A percentile compares a stretch with the other conserved stretches of the same genome.
These are phyloP conservation scores for Graphilbum ipis-grandicollis DNA, from an alignment of 2,329 filamentous ascomycete species.

Conservation along the genomic window DNA sequence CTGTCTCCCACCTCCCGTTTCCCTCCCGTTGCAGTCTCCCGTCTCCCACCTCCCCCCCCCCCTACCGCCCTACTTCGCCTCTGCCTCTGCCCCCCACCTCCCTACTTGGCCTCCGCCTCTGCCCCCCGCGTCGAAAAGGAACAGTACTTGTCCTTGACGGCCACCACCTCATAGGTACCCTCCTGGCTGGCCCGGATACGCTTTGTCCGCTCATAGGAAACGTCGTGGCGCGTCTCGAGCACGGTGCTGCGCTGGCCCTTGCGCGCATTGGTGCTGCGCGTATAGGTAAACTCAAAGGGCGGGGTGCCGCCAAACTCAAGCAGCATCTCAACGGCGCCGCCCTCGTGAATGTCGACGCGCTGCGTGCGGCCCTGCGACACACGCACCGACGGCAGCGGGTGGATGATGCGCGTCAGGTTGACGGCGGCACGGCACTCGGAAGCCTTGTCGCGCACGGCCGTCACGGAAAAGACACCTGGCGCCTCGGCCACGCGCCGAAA, in stretches of 20 bases:
- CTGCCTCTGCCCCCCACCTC: slow-evolving; percentile 16
- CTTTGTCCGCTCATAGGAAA: slow-evolving; percentile 67
- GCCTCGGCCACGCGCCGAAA: slow-evolving; percentile 90
- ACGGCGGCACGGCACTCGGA: slow-evolving; percentile 73
- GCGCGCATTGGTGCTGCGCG: slow-evolving; percentile 65
- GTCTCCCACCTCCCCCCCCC: neutral
- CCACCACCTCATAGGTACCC: slow-evolving; percentile 92
- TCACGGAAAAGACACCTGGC: slow-evolving; percentile 77
- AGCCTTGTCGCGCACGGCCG: slow-evolving; percentile 69
- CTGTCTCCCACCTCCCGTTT: neutral
- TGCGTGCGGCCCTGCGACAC: slow-evolving; percentile 71
- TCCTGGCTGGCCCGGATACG: slow-evolving; percentile 75
- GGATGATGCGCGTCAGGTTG: slow-evolving; percentile 66
- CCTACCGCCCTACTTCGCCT: neutral
- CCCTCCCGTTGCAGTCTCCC: neutral
- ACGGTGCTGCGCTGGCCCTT: slow-evolving; percentile 65
- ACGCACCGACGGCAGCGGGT: slow-evolving; percentile 79
- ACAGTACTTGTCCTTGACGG: slow-evolving; percentile 87
- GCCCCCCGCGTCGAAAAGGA: slow-evolving; percentile 54
- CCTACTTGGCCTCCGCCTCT: neutral
- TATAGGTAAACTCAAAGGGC: slow-evolving; percentile 96
- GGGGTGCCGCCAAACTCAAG: slow-evolving; percentile 94
- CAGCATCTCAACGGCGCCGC: slow-evolving; percentile 78
- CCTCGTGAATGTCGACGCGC: slow-evolving; percentile 89
- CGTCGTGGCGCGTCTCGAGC: slow-evolving; percentile 79